Percentiles rank a stretch among this genome's conserved stretches.
phyloP scores from a whole-genome alignment of 257 asterid species.

The Nicotiana benthamiana region DNA sequence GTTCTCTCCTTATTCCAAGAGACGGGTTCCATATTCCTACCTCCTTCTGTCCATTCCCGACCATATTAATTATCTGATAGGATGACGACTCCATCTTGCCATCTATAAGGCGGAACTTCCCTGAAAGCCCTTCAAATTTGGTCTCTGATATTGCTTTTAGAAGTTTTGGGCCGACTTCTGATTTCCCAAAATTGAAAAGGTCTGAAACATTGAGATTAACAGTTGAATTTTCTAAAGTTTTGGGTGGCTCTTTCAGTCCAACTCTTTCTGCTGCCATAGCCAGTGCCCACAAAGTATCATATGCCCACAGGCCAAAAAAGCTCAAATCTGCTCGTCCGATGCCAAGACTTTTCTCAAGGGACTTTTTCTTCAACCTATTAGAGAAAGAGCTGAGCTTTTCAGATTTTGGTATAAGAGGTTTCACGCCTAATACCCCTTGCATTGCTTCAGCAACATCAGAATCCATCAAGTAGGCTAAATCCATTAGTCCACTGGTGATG shows the following conservation, averaged over 20 bases:
- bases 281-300: slow-evolving; percentile 42
- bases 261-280: slow-evolving; percentile 39
- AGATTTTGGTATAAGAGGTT: slow-evolving; percentile 22
- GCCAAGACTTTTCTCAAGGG: slow-evolving; percentile 1
- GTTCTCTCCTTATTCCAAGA: slow-evolving; percentile 10
- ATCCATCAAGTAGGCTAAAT: slow-evolving; percentile 16
- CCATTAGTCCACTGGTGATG: slow-evolving; percentile 21
- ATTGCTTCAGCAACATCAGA: slow-evolving; percentile 18
- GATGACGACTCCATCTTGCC: slow-evolving; percentile 23
- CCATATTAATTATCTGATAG: slow-evolving; percentile 31
- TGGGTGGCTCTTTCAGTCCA: not conserved
- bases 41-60: slow-evolving; percentile 10
- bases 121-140: slow-evolving; percentile 32
- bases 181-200: slow-evolving; percentile 13
- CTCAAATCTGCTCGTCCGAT: slow-evolving; percentile 10
- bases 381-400: slow-evolving; percentile 5
- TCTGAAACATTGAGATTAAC: not conserved
- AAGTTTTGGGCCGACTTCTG: slow-evolving; percentile 23
- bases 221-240: not conserved
- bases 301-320: slow-evolving; percentile 36
- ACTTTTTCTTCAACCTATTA: slow-evolving; percentile 13
- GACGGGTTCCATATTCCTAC: slow-evolving; percentile 32
- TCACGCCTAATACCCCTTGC: slow-evolving; percentile 55
- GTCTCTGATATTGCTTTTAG: slow-evolving; percentile 15
- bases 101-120: slow-evolving; percentile 19